Conservation (phyloP, 306 rosid genomes). For the Rubus parviflorus region DNA sequence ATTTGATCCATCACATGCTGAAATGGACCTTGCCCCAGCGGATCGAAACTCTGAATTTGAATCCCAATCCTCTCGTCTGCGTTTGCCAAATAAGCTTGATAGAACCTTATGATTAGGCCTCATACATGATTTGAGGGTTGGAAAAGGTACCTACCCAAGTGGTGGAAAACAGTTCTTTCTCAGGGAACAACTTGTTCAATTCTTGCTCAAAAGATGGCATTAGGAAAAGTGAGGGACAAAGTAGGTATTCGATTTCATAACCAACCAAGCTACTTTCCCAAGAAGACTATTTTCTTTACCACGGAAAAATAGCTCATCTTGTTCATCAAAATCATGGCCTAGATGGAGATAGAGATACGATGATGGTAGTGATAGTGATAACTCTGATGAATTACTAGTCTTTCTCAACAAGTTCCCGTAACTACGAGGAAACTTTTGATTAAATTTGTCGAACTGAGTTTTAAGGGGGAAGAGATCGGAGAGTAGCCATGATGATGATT, state of each 20-base stretch:
- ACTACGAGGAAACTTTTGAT: constrained; percentile 49
- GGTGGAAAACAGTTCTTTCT: constrained; percentile 65
- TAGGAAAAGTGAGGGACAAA: constrained; percentile 65
- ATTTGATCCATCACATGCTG: constrained; percentile 64
- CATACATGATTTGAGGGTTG: constrained; percentile 70
- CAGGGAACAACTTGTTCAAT: constrained; percentile 55
- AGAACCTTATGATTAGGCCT: constrained; percentile 64
- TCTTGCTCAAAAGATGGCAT: constrained; percentile 68
- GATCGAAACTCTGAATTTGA: constrained; percentile 64
- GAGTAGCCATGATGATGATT: constrained; percentile 62
- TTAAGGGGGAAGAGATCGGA: constrained; percentile 55
- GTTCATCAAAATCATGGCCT: constrained; percentile 64
- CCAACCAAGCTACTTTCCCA: constrained; percentile 52
- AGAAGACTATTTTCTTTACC: constrained; percentile 59
- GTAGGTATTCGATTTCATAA: constrained; percentile 67
- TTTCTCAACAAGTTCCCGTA: constrained; percentile 58
- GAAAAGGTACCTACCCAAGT: constrained; percentile 65
- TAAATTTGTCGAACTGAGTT: constrained; percentile 31
- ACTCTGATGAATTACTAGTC: constrained; percentile 27
- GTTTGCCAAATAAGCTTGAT: constrained; percentile 55
- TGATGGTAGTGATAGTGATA: constrained; percentile 29
- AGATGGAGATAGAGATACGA: constrained; percentile 60
- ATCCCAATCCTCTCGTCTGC: constrained; percentile 66
- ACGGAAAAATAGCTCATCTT: constrained; percentile 76
- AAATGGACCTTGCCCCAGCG: constrained; percentile 50